A percentile compares a stretch with the other conserved stretches of the same genome.
These are phyloP conservation scores for Massarina eburnea DNA, from an alignment of 2,329 filamentous ascomycete species.

Conservation along the genomic window DNA sequence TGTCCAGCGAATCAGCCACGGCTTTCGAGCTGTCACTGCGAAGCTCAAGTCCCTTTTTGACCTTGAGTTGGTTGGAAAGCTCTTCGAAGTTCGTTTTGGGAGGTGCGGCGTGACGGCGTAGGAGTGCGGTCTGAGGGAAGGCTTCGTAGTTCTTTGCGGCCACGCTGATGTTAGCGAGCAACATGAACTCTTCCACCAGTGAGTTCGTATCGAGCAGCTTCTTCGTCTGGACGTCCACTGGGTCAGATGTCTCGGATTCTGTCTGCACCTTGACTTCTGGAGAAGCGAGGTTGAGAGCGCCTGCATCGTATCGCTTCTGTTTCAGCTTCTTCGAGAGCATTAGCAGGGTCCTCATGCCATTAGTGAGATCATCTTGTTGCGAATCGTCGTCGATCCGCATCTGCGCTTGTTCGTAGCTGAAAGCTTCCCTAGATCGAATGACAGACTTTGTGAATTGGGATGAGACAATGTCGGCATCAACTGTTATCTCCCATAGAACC, in stretches of 20 bases:
- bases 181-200: slow-evolving; percentile 98
- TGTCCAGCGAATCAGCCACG: slow-evolving; percentile 89
- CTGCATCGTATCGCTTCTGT: slow-evolving; percentile 91
- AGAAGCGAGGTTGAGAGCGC: slow-evolving; percentile 92
- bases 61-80: slow-evolving; percentile 83
- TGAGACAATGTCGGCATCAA: slow-evolving; percentile 80
- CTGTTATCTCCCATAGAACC: slow-evolving; percentile 75
- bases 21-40: slow-evolving; percentile 84
- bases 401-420: slow-evolving; percentile 97
- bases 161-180: slow-evolving; percentile 95
- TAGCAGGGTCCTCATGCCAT: slow-evolving; percentile 84
- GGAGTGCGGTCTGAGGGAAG: slow-evolving; percentile 92
- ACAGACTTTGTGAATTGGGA: slow-evolving; percentile 96
- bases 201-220: slow-evolving; percentile 93
- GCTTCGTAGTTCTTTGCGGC: slow-evolving; percentile 86
- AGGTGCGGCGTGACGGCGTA: slow-evolving; percentile 87
- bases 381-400: slow-evolving; percentile 86
- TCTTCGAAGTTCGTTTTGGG: slow-evolving; percentile 97
- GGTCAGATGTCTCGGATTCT: slow-evolving; percentile 93
- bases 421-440: slow-evolving; percentile 93
- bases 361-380: slow-evolving; percentile 85
- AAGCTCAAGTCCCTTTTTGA: slow-evolving; percentile 79
- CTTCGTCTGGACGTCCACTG: slow-evolving; percentile 95
- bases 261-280: slow-evolving; percentile 96
- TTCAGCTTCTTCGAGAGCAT: slow-evolving; percentile 89